Evolutionary conservation across 768 basidiomycete genomes (phyloP).

Genomic region (Termitomyces sp.): DNA sequence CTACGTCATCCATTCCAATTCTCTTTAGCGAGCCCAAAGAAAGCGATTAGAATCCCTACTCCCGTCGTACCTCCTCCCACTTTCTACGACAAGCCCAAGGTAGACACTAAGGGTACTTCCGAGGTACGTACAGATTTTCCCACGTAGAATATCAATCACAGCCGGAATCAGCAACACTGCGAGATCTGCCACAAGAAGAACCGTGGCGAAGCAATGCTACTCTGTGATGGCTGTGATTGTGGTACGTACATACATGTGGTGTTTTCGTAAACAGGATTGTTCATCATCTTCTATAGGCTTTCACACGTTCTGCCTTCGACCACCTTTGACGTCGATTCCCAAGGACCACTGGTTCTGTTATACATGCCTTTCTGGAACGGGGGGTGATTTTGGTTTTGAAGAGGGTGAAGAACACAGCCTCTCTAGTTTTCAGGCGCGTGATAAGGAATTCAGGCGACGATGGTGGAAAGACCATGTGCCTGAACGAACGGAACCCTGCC

Average conservation of each 20-base stretch:
- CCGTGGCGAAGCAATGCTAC: conserved; percentile 85
- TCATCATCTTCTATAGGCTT: conserved; percentile 52
- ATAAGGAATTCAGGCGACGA: conserved; percentile 78
- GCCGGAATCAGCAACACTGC: conserved; percentile 63
- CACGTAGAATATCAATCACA: conserved; percentile 21
- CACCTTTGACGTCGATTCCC: conserved; percentile 80
- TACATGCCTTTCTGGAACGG: conserved; percentile 84
- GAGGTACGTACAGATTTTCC: conserved; percentile 42
- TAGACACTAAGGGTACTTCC: conserved; percentile 39
- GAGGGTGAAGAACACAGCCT: conserved; percentile 96
- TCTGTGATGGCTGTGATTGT: conserved; percentile 48
- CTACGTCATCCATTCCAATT: conserved; percentile 5
- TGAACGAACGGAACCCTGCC: conserved; percentile 23
- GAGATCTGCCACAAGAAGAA: conserved; percentile 92
- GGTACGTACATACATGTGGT: conserved; percentile 24
- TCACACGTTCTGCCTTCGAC: conserved; percentile 96
- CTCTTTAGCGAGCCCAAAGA: conserved; percentile 31
- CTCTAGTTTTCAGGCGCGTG: conserved; percentile 87
- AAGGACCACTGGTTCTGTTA: conserved; percentile 97
- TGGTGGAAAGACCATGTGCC: conserved; percentile 87
- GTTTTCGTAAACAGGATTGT: background rate
- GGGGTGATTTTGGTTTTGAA: conserved; percentile 96
- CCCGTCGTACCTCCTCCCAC: conserved; percentile 38
- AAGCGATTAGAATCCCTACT: conserved; percentile 19
- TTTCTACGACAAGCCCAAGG: conserved; percentile 42